Conservation (phyloP, 2,329 filamentous ascomycete species). For the Ophiostoma perfectum region DNA sequence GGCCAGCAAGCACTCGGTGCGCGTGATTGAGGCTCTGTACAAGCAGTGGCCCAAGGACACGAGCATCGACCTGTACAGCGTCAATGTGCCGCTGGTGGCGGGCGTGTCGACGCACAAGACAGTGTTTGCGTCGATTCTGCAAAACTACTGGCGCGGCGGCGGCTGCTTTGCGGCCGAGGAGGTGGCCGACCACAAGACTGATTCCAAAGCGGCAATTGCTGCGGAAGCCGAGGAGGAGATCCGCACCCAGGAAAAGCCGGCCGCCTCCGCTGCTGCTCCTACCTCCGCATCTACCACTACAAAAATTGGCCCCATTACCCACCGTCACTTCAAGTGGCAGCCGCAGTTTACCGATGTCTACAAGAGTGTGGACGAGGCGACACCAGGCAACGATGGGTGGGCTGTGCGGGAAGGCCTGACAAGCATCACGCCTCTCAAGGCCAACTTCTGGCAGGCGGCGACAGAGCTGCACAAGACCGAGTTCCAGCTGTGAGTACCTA, state of each 20-base stretch:
- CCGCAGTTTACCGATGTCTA: conserved; percentile 83
- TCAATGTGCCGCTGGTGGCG: conserved; percentile 83
- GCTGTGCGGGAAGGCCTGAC: conserved; percentile 81
- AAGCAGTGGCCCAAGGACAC: conserved; percentile 64
- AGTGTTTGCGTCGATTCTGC: conserved; percentile 78
- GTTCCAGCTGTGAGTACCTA: conserved; percentile 71
- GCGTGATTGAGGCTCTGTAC: conserved; percentile 72
- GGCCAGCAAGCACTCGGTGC: conserved; percentile 67
- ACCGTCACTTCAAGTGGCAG: conserved; percentile 93
- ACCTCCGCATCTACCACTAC: neutral
- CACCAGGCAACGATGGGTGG: conserved; percentile 88
- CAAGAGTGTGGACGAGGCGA: conserved; percentile 72
- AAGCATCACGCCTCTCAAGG: conserved; percentile 82
- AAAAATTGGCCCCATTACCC: conserved; percentile 32
- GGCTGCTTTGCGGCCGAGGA: conserved; percentile 82
- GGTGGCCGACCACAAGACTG: conserved; percentile 39
- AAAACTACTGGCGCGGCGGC: conserved; percentile 83
- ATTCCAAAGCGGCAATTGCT: conserved; percentile 25
- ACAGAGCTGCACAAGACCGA: conserved; percentile 61
- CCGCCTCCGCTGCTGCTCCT: neutral
- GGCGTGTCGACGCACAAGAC: conserved; percentile 67
- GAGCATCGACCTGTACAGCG: conserved; percentile 75
- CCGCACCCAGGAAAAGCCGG: conserved; percentile 36
- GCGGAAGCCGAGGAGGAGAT: conserved; percentile 69
- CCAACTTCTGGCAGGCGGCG: conserved; percentile 80